phyloP scores from a whole-genome alignment of 2,329 filamentous ascomycete species.

The Hypoxylon sp. region DNA sequence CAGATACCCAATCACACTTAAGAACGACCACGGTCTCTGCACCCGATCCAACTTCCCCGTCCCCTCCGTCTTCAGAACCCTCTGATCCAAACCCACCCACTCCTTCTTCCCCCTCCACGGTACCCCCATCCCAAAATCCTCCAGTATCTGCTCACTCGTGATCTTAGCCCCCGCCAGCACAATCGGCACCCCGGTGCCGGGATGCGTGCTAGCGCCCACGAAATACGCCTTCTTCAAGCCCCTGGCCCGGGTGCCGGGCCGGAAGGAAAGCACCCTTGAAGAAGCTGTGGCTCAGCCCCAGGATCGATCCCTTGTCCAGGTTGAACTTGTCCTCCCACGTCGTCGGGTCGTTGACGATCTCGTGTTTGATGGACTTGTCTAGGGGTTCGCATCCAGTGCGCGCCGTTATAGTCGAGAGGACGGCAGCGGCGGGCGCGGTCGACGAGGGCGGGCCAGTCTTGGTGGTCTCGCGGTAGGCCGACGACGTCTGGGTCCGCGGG shows the following conservation, averaged over 20 bases:
- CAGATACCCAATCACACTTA: background rate
- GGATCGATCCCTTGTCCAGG: constrained; percentile 80
- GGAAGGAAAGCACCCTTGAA: constrained; percentile 80
- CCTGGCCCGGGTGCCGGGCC: constrained; percentile 70
- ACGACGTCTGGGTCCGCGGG: constrained; percentile 37
- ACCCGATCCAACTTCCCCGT: constrained; percentile 44
- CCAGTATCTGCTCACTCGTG: constrained; percentile 62
- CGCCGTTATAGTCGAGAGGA: constrained; percentile 72
- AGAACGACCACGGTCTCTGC: constrained; percentile 21
- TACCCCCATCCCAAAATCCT: constrained; percentile 51
- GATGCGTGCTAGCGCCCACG: constrained; percentile 82
- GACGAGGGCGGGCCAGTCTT: constrained; percentile 75
- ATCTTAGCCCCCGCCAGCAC: constrained; percentile 78
- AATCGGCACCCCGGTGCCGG: constrained; percentile 82
- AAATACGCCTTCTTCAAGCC: constrained; percentile 73
- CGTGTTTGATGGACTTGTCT: constrained; percentile 66
- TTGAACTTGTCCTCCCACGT: constrained; percentile 79
- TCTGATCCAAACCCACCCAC: constrained; percentile 30
- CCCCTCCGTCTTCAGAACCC: constrained; percentile 34
- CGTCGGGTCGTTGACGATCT: constrained; percentile 75
- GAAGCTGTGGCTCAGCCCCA: constrained; percentile 80
- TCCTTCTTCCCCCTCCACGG: constrained; percentile 51
- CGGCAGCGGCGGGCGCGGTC: constrained; percentile 69
- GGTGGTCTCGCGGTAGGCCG: constrained; percentile 57
- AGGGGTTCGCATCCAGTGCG: constrained; percentile 72